Conservation (phyloP, 164 flowering plant genomes). For the Vitis rotundifolia region DNA sequence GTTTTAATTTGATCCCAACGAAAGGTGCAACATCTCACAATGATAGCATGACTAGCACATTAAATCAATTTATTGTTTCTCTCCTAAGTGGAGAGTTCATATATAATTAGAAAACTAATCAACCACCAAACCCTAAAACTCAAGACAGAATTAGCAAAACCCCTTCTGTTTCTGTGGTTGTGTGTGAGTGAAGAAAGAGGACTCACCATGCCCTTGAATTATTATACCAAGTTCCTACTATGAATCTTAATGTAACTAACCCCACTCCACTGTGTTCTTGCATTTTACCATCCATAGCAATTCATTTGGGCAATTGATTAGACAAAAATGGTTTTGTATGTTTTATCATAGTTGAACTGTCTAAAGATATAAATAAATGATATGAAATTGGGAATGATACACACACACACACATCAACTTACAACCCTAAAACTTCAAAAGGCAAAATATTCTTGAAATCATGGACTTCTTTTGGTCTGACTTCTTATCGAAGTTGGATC, state of each 20-base stretch:
- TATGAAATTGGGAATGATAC: neutral
- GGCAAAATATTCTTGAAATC: neutral
- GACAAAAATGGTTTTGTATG: too few relatives aligned
- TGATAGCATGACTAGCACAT: neutral
- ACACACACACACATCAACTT: neutral
- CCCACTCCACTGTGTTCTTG: neutral
- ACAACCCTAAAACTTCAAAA: neutral
- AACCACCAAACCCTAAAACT: neutral
- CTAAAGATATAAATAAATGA: neutral
- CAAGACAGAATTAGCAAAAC: neutral
- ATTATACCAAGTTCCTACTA: neutral
- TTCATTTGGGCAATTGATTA: neutral
- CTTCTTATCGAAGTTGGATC: neutral
- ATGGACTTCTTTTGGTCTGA: neutral
- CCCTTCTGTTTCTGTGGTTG: neutral
- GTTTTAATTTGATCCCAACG: neutral
- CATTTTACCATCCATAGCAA: neutral
- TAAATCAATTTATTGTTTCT: neutral
- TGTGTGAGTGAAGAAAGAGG: neutral
- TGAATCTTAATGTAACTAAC: neutral
- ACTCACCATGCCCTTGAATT: neutral
- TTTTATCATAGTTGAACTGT: too few relatives aligned
- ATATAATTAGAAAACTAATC: neutral
- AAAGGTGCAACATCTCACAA: neutral
- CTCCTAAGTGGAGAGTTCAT: neutral